phyloP scores from a whole-genome alignment of 108 stramenopile genomes.

The Cyclotella distinguenda region DNA sequence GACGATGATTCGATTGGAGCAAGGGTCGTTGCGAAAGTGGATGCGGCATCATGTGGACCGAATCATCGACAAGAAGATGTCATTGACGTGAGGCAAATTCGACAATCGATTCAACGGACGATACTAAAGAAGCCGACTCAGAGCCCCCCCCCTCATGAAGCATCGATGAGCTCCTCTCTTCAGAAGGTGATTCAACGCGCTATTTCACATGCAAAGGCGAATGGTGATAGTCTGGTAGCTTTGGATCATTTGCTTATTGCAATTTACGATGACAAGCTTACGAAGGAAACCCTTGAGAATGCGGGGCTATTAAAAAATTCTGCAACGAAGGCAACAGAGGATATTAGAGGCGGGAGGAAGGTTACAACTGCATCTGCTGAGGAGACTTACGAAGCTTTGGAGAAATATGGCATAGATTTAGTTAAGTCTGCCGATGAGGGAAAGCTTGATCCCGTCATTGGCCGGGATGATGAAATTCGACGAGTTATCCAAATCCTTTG shows the following conservation, averaged over 20 bases:
- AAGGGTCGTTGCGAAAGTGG: conserved; percentile 52
- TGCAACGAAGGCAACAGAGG: conserved; percentile 56
- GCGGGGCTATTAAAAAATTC: conserved; percentile 67
- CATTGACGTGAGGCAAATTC: conserved; percentile 60
- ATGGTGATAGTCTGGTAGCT: conserved; percentile 78
- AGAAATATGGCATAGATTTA: conserved; percentile 79
- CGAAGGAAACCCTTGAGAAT: conserved; percentile 48
- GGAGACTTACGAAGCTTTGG: conserved; percentile 66
- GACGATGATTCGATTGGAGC: conserved; percentile 72
- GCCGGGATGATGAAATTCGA: conserved; percentile 96
- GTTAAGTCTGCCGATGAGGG: conserved; percentile 87
- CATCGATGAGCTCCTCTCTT: conserved; percentile 47
- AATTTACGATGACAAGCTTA: conserved; percentile 69
- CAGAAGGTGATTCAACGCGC: conserved; percentile 67
- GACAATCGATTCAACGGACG: conserved; percentile 58
- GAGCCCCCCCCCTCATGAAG: conserved; percentile 78
- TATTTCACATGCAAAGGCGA: conserved; percentile 61
- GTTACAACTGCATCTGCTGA: conserved; percentile 70
- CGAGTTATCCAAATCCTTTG: conserved; percentile 90
- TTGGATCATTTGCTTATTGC: conserved; percentile 72
- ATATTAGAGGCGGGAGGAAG: conserved; percentile 68
- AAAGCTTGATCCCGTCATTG: conserved; percentile 96
- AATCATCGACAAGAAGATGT: conserved; percentile 10
- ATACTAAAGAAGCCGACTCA: conserved; percentile 75
- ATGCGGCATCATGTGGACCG: conserved; percentile 10